Evolutionary conservation across 2,329 filamentous ascomycete species (phyloP), one percentile per base, ranked within the genome.

Genomic region (Didymellaceae sp.): DNA sequence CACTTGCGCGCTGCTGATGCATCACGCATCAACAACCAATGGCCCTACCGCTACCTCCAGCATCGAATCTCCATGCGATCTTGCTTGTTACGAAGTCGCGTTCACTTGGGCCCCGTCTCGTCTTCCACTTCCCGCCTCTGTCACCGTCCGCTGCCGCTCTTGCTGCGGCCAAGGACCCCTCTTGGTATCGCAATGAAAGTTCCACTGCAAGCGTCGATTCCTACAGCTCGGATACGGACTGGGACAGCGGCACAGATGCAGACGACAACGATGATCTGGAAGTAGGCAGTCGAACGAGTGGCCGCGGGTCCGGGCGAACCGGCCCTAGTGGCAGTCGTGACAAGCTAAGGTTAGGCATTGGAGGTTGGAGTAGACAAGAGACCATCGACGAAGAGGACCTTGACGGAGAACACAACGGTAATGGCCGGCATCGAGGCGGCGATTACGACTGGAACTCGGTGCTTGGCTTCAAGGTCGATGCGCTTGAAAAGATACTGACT

Each of bases 71-170:
- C n/a, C 67, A 74, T 47, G 67, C 73, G 21, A 72, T 75, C 46
- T 66, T 75, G 13, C 67, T 75, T n/a, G 64, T 75, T 13, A 73
- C 68, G 13, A 67, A 72, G 54, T 73, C 70, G 52, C 71, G 70
- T 38, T 71, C 68, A 14, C 71, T 71, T 21, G 71, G 72, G 5
- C 70, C 71, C 3, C 70, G 70, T 6, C 69, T 75, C n/a, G 71
- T 75, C 28, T 75, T 75, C 55, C 73, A 75, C 55, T 75, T 75
- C 34, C 73, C 73, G 18, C 70, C 70, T 5, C 60, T 74, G n/a
- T 72, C 72, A 17, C 66, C 70, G 2, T 70, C 67, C 6, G 66
- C 68, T 2, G 63, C 67, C n/a, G 63, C 67, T 5, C 62, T 73
- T 21, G 65, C 66, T 6, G 65, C 65, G 7, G 66, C 65, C 34